These are phyloP conservation scores for Rhizodiscina lignyota DNA, from an alignment of 495 filamentous ascomycete genomes.

Conservation along the genomic window DNA sequence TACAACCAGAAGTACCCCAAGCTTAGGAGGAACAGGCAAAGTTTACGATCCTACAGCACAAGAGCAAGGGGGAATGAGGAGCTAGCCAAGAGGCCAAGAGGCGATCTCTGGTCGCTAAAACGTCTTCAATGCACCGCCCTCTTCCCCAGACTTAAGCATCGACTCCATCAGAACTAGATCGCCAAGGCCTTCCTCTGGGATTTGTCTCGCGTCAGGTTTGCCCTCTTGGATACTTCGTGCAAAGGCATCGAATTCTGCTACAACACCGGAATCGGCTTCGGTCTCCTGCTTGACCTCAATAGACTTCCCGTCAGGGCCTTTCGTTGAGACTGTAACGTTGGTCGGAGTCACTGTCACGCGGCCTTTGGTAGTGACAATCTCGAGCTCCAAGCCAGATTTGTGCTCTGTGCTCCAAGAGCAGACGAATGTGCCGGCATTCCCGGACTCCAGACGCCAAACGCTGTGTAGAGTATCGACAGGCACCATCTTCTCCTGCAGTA, in stretches of 20 bases:
- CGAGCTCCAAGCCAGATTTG: slow-evolving; percentile 15
- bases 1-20: too few species aligned
- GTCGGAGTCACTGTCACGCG: slow-evolving; percentile 34
- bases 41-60: too few species aligned
- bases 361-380: neutral
- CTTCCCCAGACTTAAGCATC: too few species aligned
- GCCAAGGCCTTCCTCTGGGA: too few species aligned
- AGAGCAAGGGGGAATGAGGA: too few species aligned
- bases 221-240: slow-evolving; percentile 43
- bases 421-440: slow-evolving; percentile 44
- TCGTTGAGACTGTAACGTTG: slow-evolving; percentile 31
- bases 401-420: slow-evolving; percentile 50
- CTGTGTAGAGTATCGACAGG: slow-evolving; percentile 64
- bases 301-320: slow-evolving; percentile 19
- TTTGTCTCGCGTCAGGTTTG: too few species aligned
- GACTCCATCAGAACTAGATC: too few species aligned
- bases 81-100: too few species aligned
- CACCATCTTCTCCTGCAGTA: slow-evolving; percentile 43
- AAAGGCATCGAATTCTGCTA: slow-evolving; percentile 50
- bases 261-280: slow-evolving; percentile 41
- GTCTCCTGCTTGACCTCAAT: slow-evolving; percentile 31
- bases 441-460: slow-evolving; percentile 37
- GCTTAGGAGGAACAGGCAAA: too few species aligned
- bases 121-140: too few species aligned
- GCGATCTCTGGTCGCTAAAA: too few species aligned